Evolutionary conservation across 1,284 basidiomycete genomes (phyloP), one percentile per base, ranked within the genome.

Genomic region (Irpex rosettiformis): DNA sequence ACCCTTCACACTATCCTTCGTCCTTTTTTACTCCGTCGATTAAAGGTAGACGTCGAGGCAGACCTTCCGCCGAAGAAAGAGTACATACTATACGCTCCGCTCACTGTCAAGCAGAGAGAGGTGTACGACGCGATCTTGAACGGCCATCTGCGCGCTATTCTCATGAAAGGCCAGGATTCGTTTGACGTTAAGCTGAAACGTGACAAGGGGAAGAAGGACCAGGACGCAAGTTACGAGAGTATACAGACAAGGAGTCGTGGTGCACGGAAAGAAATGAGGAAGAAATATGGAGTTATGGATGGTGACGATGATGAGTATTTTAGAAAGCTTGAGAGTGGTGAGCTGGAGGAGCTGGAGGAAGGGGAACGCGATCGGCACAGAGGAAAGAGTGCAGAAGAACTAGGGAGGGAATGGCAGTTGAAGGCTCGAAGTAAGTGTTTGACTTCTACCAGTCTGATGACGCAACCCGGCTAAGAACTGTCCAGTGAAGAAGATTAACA

Each of bases 31-130:
- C 80, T 98, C 0, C 86, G 96, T 7, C 86, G 96, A 18, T 80
- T 98, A 62, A 98, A 98, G 73, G 86, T 79, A 21, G 96, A 99
- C 63, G 96, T 98, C 7, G 93, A 95, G 70, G 82, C 84, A 56
- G 81, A 85, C 55, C 78, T 98, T 7, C 89, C 89, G 0, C 90
- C 89, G 1, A 98, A 98, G 79, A 98, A 96, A 73, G 96, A 98
- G 75, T 98, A 98, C 65, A 85, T 97, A 3, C 80, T 98, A 0
- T 97, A 96, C 64, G 94, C 95, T 0, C 95, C 94, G 0, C 77
- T 98, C 4, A 96, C 88, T 48, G 77, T 84, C 49, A 79, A 81
- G 48, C 96, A 98, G 67, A 87, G 89, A 57, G 85, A 92, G 59
- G 77, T 96, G 13, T 98, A 97, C 68, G 88, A 96, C 60, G 85